Base-by-base conservation (phyloP, 169 alveolate species). In the Cryptosporidium tyzzeri region DNA sequence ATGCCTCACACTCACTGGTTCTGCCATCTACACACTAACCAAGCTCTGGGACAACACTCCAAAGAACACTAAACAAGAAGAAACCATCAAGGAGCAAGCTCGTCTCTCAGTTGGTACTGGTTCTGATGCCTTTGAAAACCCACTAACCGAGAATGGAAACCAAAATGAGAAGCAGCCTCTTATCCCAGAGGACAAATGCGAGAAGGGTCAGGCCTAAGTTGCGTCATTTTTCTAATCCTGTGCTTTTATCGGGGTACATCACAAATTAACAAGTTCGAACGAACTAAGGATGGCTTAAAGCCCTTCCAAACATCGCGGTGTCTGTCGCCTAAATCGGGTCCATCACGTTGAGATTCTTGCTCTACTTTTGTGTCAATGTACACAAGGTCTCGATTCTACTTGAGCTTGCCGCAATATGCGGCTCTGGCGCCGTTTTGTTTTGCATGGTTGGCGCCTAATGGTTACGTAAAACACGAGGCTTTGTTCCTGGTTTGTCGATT, bases 61-160 rank as follows among this genome's bases (percentile, higher is more conserved):
- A 45, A 80, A 80, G 67, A 41, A 41, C 48, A 44, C 74, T 12
- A 80, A 80, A n/a, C 89, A 80, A 18, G 89, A 80, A 35, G 89
- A 80, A 48, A 58, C 75, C 35, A 55, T 62, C 59, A 80, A 80
- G 74, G 89, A 80, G 33, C 80, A 80, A 65, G 89, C 89, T 10
- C 89, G 89, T 16, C 75, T 80, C 39, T 80, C 89, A 7, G 80
- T 80, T 9, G 89, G 89, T 9, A 80, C 89, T 37, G 74, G 80
- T 1, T 80, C 89, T 62, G 89, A 80, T 29, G 89, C 89, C 7
- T 80, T 80, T 45, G 89, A 80, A 10, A 80, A 80, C 50, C 89
- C 89, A 37, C 45, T 80, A 0, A 48, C 85, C n/a, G 89, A 80
- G 37, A 58, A 48, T 26, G 89, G 65, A 9, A 61, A n/a, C 68